Evolutionary conservation across 1,284 basidiomycete genomes (phyloP).

Genomic region (Rhodotorula mucilaginosa): DNA sequence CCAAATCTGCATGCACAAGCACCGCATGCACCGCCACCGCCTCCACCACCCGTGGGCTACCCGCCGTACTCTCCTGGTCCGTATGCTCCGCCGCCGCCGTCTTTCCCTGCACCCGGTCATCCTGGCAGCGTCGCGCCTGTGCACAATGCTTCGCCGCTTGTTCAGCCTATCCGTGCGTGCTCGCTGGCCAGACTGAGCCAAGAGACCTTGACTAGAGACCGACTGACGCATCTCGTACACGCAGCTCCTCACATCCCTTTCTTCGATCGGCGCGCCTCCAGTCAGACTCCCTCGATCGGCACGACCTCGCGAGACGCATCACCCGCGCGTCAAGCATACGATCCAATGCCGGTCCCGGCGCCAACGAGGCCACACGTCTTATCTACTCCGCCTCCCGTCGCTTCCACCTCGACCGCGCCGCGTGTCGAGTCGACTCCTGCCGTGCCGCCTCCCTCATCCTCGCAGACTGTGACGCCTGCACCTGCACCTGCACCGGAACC

Average conservation of each 20-base stretch:
- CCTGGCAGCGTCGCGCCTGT: background rate
- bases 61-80: background rate
- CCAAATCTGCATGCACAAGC: background rate
- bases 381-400: background rate
- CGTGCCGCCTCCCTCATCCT: no score
- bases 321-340: background rate
- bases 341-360: background rate
- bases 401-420: background rate
- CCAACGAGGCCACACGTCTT: background rate
- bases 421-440: background rate
- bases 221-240: background rate
- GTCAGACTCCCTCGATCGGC: background rate
- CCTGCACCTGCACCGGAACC: background rate
- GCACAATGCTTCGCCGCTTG: no score
- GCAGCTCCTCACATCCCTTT: background rate
- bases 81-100: background rate
- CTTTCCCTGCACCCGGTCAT: background rate
- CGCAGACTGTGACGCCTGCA: no score
- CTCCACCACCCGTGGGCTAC: background rate
- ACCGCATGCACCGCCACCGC: background rate
- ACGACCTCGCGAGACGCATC: background rate
- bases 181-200: no score
- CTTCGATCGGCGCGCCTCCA: background rate
- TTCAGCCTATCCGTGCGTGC: background rate
- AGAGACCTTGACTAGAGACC: no score